A percentile compares a stretch with the other conserved stretches of the same genome.
Evolutionary conservation across 2,329 filamentous ascomycete genomes (phyloP).

Genomic region (Neopestalotiopsis sp.): DNA sequence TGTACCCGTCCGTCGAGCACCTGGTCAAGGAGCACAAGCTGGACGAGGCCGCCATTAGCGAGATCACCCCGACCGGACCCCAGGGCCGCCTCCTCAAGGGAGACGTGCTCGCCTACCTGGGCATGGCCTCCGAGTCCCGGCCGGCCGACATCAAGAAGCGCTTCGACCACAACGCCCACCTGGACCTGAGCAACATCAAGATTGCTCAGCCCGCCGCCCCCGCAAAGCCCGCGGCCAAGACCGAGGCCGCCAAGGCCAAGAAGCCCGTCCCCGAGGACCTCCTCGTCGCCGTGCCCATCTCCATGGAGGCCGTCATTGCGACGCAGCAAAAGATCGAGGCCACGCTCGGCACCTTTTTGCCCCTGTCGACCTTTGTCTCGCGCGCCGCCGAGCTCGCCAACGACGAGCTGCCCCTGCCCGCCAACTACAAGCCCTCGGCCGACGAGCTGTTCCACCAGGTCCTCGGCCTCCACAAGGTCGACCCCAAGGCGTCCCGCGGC

Average conservation of each 20-base stretch:
- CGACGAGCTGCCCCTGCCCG: slow-evolving; percentile 76
- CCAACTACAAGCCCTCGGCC: slow-evolving; percentile 68
- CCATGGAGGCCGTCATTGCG: slow-evolving; percentile 77
- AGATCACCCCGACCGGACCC: slow-evolving; percentile 88
- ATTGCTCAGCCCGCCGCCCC: slow-evolving; percentile 59
- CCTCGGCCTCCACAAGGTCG: slow-evolving; percentile 66
- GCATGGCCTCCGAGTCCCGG: slow-evolving; percentile 74
- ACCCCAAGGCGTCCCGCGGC: slow-evolving; percentile 7
- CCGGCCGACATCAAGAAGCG: slow-evolving; percentile 73
- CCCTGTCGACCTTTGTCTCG: slow-evolving; percentile 84
- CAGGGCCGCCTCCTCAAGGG: slow-evolving; percentile 91
- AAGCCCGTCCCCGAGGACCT: slow-evolving; percentile 52
- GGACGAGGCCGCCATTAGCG: slow-evolving; percentile 74
- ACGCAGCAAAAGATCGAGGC: slow-evolving; percentile 82
- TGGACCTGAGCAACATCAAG: slow-evolving; percentile 97
- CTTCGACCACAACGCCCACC: slow-evolving; percentile 77
- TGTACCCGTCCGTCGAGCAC: slow-evolving; percentile 83
- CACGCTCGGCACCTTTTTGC: slow-evolving; percentile 79
- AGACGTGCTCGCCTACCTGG: slow-evolving; percentile 89
- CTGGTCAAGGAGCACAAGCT: slow-evolving; percentile 82
- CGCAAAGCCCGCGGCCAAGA: slow-evolving; percentile 35
- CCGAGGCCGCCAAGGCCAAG: slow-evolving; percentile 40
- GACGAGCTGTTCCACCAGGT: slow-evolving; percentile 91
- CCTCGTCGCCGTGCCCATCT: slow-evolving; percentile 76
- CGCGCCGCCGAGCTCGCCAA: slow-evolving; percentile 89